These are phyloP conservation scores for Eucalyptus cloeziana DNA, from an alignment of 345 rosid genomes.

Conservation along the genomic window DNA sequence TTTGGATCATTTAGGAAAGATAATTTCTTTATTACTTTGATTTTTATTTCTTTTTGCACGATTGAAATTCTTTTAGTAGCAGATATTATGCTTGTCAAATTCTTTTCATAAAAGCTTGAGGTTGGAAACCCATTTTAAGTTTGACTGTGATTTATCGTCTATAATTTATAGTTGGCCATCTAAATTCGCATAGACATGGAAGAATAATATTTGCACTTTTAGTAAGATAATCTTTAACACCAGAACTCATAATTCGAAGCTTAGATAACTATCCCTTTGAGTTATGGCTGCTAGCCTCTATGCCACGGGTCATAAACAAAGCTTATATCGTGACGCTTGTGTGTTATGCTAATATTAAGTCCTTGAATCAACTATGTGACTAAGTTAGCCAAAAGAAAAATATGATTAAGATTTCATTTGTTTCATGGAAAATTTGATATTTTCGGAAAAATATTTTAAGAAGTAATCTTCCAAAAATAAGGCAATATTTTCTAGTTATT, in stretches of 20 bases:
- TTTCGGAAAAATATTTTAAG: too few relatives aligned
- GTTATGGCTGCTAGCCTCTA: not conserved
- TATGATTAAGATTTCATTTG: not conserved
- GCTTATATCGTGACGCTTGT: not conserved
- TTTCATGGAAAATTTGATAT: accelerated
- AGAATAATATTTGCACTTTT: not conserved
- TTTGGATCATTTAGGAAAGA: not conserved
- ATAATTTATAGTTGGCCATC: not conserved
- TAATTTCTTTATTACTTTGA: not conserved
- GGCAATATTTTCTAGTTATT: not conserved
- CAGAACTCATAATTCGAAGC: not conserved
- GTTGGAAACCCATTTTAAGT: not conserved
- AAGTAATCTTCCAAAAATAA: too few relatives aligned
- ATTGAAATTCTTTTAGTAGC: not conserved
- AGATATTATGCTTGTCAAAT: not conserved
- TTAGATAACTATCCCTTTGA: not conserved
- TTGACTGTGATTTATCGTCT: not conserved
- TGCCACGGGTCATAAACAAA: not conserved
- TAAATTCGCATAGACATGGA: not conserved
- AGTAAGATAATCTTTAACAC: not conserved
- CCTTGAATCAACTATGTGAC: not conserved
- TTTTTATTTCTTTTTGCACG: not conserved
- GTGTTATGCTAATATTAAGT: not conserved
- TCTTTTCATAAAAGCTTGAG: not conserved
- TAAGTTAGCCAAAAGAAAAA: not conserved